Base-by-base conservation (phyloP, 2,329 filamentous ascomycete genomes). In the Claviceps fusiformis region DNA sequence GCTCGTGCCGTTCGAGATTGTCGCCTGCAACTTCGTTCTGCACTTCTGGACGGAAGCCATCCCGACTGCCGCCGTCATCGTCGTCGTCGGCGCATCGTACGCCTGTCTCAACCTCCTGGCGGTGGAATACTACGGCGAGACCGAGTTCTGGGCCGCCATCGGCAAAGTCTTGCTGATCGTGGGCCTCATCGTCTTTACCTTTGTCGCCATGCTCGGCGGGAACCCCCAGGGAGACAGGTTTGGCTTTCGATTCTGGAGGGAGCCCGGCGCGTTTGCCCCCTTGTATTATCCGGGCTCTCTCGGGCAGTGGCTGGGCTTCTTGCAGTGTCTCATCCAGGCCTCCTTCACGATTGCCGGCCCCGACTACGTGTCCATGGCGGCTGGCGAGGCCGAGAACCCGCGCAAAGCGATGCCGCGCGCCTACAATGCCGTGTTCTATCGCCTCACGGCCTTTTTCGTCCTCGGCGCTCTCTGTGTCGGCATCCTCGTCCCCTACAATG, bases 171-270 rank as follows among this genome's bases (percentile, higher is more conserved):
- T 90, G 2, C 75, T 90, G 52, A 87, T 87, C 57, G 69, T 89
- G 41, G 85, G 81, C 1, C 75, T 92, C 52, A 78, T 91, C 60
- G 62, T 82, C 59, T 91, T 88, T 71, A 92, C 89, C 2, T 89
- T 95, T 63, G 77, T 95, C 59, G 81, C 83, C 59, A 92, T 93
- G 84, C 71, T 93, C 1, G 89, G 89, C 8, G 89, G 86, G 3
- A 93, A 92, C 61, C 89, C 89, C 0, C 66, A 82, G 0, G 74
- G 79, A 43, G 85, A 91, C 60, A 73, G 79, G 0, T 87, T 87
- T 59, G 87, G 87, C 0, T 92, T 92, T 65, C 77, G 67, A 0
- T 82, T 78, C 66, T 86, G 82, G 81, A 73, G 76, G 3, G 71
- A 79, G 0, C 87, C 87, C 0, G 87, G 87, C 1, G 75, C 87